These are phyloP conservation scores for Tuber magnatum DNA, from an alignment of 495 filamentous ascomycete genomes.

Conservation along the genomic window DNA sequence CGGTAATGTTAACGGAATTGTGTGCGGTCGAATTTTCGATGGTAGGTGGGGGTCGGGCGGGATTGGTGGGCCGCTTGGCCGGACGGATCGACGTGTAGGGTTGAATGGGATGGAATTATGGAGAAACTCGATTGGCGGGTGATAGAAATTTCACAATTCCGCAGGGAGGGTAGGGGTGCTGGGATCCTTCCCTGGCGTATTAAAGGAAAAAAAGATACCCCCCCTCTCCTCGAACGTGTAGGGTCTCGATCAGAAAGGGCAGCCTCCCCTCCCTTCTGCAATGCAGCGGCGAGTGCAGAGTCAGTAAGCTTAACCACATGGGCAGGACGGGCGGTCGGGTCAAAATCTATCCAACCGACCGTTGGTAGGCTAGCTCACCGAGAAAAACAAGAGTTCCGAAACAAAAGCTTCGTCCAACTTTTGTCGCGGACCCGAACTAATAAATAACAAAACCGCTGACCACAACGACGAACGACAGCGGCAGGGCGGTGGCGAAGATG, in stretches of 20 bases:
- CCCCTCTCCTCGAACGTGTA: not conserved
- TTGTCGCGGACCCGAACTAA: not conserved
- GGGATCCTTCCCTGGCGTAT: not conserved
- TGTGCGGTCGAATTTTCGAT: not conserved
- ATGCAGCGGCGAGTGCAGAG: not conserved
- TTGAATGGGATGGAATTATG: not conserved
- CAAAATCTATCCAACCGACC: not conserved
- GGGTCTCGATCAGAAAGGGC: not conserved
- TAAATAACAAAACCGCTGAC: not conserved
- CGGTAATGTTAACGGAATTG: not conserved
- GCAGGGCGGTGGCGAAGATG: not conserved
- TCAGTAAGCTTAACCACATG: not conserved
- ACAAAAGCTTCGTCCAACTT: not conserved
- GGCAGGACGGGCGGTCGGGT: not conserved
- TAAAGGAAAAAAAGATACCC: not conserved
- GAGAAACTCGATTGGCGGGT: not conserved
- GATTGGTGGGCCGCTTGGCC: not conserved
- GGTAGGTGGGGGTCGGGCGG: not conserved
- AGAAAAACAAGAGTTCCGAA: not conserved
- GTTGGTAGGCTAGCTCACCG: not conserved
- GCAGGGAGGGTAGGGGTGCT: not conserved
- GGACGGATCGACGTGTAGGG: not conserved
- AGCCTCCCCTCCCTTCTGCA: not conserved
- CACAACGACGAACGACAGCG: not conserved
- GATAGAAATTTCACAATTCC: not conserved